phyloP scores from a whole-genome alignment of 2,329 filamentous ascomycete species.

The Xylariaceae sp. region DNA sequence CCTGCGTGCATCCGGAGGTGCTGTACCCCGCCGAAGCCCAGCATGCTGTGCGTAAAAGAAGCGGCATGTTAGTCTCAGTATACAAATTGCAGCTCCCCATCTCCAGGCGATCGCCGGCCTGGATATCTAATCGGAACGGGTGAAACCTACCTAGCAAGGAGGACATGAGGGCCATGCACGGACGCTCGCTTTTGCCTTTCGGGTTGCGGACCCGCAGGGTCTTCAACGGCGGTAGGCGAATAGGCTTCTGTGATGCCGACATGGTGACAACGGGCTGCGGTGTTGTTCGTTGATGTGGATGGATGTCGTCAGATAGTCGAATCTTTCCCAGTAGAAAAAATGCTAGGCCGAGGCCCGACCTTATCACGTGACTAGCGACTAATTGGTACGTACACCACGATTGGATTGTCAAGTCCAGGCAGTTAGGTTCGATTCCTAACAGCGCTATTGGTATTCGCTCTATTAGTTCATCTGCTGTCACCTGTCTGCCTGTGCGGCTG shows the following conservation, averaged over 20 bases:
- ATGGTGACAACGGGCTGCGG: constrained; percentile 37
- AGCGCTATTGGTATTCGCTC: too few species aligned
- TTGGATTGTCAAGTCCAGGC: too few species aligned
- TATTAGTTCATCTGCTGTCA: too few species aligned
- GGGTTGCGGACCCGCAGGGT: constrained; percentile 57
- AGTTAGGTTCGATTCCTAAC: too few species aligned
- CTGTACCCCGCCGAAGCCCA: constrained; percentile 81
- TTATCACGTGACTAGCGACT: background rate
- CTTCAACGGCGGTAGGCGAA: constrained; percentile 61
- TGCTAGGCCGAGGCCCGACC: background rate
- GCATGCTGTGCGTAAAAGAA: constrained; percentile 60
- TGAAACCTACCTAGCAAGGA: constrained; percentile 54
- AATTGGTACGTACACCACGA: background rate
- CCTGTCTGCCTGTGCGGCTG: too few species aligned
- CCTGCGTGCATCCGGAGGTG: constrained; percentile 57
- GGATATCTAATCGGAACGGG: background rate
- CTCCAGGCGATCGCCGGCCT: background rate
- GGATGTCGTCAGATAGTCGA: background rate
- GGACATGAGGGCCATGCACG: constrained; percentile 60
- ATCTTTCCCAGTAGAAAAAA: background rate
- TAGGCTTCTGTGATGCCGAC: constrained; percentile 52
- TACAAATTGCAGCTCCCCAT: background rate
- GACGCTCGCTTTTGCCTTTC: constrained; percentile 52
- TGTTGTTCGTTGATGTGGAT: constrained; percentile 4
- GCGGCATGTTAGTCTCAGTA: constrained; percentile 5